Evolutionary conservation across 1,139 yeast species (phyloP), one percentile per base, ranked within the genome.

Genomic region (Eremothecium coryli): DNA sequence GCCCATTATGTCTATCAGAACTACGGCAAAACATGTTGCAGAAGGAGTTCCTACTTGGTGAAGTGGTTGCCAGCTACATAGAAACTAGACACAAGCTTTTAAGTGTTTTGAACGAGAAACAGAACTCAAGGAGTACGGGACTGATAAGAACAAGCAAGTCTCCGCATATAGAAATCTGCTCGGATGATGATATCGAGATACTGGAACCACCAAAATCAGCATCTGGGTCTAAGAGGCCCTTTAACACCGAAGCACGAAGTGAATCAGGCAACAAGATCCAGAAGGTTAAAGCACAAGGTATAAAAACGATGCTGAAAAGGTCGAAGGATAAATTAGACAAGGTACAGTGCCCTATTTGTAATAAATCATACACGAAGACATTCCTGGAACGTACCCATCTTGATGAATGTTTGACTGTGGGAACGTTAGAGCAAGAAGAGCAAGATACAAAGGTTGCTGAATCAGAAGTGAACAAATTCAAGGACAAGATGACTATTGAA

Each of bases 1-100:
- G 97, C 53, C 97, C 97, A 0, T 61, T 82, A 33, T 90, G 98
- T 56, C 70, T 80, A 24, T 64, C 71, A 9, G 84, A 76, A 45
- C 72, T 80, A 17, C 71, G 75, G 49, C 93, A 84, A 45, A 76
- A 88, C 37, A 73, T 73, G 46, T 59, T 88, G 35, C 67, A 78
- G 43, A 71, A 82, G 45, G 84, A 80, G 36, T 68, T 73, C 18
- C 62, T 80, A n/a, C 59, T 86, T 29, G 95, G 82, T 49, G 93
- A 84, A 46, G 64, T 82, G 1, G 75, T 76, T 1, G 62, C 66
- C 24, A 71, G 80, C 48, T 86, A 69, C 50, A 55, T 55, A 22
- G 54, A 58, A 7, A 47, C 73, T 13, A 61, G 86, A 43, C 60
- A 41, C 13, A 35, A 40, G 9, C 37, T 53, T 14, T 21, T 50